These are phyloP conservation scores for Pleurozium schreberi DNA, from an alignment of 225 moss, liverwort and hornwort genomes.

Conservation along the genomic window DNA sequence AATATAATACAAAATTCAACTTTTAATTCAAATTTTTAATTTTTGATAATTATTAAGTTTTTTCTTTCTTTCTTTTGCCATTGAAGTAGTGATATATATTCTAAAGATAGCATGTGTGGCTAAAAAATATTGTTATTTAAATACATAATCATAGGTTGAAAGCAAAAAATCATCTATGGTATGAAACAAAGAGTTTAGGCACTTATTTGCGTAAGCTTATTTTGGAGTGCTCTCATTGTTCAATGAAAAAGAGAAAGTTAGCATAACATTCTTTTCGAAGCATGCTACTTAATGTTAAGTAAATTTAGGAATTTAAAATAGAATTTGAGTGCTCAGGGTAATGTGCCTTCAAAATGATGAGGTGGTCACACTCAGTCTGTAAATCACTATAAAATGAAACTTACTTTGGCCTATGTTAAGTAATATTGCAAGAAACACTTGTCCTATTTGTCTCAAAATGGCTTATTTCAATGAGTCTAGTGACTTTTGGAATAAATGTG, in stretches of 20 bases:
- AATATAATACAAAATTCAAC: not conserved
- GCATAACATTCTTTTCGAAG: not conserved
- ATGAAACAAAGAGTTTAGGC: not conserved
- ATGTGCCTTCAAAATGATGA: not conserved
- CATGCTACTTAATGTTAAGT: not conserved
- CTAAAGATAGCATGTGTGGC: not conserved
- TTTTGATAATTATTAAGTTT: too few species aligned
- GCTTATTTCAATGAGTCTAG: too few species aligned
- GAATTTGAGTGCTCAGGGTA: not conserved
- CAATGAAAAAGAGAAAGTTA: not conserved
- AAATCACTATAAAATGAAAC: not conserved
- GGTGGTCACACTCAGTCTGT: too few species aligned
- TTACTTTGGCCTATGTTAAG: not conserved
- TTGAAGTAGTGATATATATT: not conserved
- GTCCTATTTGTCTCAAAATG: too few species aligned
- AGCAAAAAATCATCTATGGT: not conserved
- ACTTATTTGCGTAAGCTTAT: not conserved
- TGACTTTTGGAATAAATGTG: too few species aligned
- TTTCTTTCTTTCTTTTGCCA: not conserved
- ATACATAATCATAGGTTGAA: not conserved
- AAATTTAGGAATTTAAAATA: not conserved
- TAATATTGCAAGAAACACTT: too few species aligned
- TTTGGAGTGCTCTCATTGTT: too few species aligned
- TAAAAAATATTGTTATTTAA: too few species aligned
- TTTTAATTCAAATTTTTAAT: not conserved